phyloP scores from a whole-genome alignment of 495 filamentous ascomycete species.

The Podospora pseudocomata region DNA sequence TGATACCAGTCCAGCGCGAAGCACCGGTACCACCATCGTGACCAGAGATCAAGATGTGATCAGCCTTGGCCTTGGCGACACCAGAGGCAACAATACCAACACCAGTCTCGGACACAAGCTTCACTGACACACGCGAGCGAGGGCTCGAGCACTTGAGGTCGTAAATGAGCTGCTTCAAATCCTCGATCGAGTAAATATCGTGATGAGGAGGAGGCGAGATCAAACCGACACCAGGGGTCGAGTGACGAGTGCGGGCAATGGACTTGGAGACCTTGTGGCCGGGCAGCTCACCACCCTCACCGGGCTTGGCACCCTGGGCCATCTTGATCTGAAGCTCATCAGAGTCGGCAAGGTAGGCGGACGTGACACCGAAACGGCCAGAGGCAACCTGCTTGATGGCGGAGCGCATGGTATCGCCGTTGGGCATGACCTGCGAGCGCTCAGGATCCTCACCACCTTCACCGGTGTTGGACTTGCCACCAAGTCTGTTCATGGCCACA shows the following conservation, averaged over 20 bases:
- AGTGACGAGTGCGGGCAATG: slow-evolving; percentile 94
- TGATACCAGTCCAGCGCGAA: slow-evolving; percentile 98
- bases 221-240: slow-evolving; percentile 95
- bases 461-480: slow-evolving; percentile 98
- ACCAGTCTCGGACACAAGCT: slow-evolving; percentile 97
- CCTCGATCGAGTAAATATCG: slow-evolving; percentile 99
- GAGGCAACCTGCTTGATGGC: slow-evolving; percentile 99
- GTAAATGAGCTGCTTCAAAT: slow-evolving; percentile 98
- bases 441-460: slow-evolving; percentile 98
- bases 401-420: slow-evolving; percentile 97
- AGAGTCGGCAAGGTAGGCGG: slow-evolving; percentile 95
- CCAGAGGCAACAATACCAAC: slow-evolving; percentile 98
- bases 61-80: slow-evolving; percentile 97
- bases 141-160: slow-evolving; percentile 98
- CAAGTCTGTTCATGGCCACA: slow-evolving; percentile 95
- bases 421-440: slow-evolving; percentile 78
- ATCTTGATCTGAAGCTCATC: slow-evolving; percentile 99
- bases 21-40: slow-evolving; percentile 98
- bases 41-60: slow-evolving; percentile 96
- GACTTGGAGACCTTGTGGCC: slow-evolving; percentile 97
- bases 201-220: slow-evolving; percentile 99
- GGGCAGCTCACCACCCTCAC: slow-evolving; percentile 96
- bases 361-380: slow-evolving; percentile 96
- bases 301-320: slow-evolving; percentile 98
- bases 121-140: slow-evolving; percentile 91